phyloP scores from a whole-genome alignment of 345 rosid species.

The Microcos paniculata region DNA sequence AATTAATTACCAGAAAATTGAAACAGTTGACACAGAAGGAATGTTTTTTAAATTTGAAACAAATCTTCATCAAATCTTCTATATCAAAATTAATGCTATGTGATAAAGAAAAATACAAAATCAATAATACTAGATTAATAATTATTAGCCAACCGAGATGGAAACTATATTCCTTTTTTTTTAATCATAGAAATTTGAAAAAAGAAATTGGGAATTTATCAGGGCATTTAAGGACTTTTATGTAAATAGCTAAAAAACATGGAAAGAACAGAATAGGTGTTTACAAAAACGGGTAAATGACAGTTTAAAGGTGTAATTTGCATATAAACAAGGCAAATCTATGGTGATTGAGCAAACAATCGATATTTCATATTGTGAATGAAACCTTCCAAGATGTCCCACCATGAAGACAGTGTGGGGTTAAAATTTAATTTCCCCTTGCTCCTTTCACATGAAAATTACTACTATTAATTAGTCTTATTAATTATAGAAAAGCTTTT shows the following conservation, averaged over 20 bases:
- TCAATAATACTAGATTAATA: background rate
- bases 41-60: background rate
- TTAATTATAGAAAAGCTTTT: background rate
- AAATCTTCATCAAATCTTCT: background rate
- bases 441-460: background rate
- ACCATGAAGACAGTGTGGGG: constrained; percentile 18
- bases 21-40: background rate
- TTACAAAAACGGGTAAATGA: constrained; percentile 13
- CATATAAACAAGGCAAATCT: constrained; percentile 7
- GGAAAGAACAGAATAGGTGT: constrained; percentile 13
- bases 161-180: too few relatives aligned
- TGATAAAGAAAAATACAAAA: background rate
- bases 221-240: background rate
- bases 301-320: background rate
- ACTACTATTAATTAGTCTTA: too few relatives aligned
- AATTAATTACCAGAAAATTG: background rate
- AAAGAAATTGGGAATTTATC: background rate
- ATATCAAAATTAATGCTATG: background rate
- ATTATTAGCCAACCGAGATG: background rate
- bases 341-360: background rate
- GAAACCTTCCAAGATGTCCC: constrained; percentile 10
- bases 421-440: background rate
- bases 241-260: constrained; percentile 15
- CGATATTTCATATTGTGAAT: background rate
- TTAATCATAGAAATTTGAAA: too few relatives aligned